Evolutionary conservation across 2,329 filamentous ascomycete genomes (phyloP), one percentile per base, ranked within the genome.

Genomic region (Colletotrichum aenigma): DNA sequence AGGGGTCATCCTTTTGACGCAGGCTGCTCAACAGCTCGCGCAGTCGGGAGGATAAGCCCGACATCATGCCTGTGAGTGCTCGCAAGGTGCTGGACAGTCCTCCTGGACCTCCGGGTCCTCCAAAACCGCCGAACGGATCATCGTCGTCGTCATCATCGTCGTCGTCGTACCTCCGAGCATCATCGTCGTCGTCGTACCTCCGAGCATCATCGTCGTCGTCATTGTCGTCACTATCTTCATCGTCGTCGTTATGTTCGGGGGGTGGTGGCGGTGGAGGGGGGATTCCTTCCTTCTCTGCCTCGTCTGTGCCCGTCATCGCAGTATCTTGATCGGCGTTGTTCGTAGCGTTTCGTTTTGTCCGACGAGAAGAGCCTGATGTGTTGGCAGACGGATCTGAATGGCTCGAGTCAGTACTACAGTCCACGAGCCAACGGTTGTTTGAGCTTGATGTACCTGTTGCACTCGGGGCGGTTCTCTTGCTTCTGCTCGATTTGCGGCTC

Each of bases 31-130:
- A 86, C 67, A 96, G 93, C 75, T 95, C 94, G 71, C 96, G 92
- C 66, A 99, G 88, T 78, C 96, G 93, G 52, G 92, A 90, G 26
- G 95, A 94, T 74, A 96, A 93, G 52, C 96, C 94, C 4, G 95
- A 94, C 91, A 98, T 96, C 90, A 98, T 97, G 77, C 96, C 96
- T 69, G 93, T 97, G 78, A 99, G 87, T 21, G 96, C 96, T 82
- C 96, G 91, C 21, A 99, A 89, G 16, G 96, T 98, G 81, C 89
- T 94, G 8, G 95, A 95, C 32, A 98, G 87, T 21, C 92, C 92
- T 18, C 92, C 89, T 12, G 90, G 88, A 72, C 90, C 90, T 61
- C 89, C 91, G 62, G 91, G 90, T 56, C 93, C 92, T 43, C 94
- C 93, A 77, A 98, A 95, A 16, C 88, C 89, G 55, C 91, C 89